Evolutionary conservation across 768 basidiomycete genomes (phyloP).

Genomic region (Jaapia argillacea): DNA sequence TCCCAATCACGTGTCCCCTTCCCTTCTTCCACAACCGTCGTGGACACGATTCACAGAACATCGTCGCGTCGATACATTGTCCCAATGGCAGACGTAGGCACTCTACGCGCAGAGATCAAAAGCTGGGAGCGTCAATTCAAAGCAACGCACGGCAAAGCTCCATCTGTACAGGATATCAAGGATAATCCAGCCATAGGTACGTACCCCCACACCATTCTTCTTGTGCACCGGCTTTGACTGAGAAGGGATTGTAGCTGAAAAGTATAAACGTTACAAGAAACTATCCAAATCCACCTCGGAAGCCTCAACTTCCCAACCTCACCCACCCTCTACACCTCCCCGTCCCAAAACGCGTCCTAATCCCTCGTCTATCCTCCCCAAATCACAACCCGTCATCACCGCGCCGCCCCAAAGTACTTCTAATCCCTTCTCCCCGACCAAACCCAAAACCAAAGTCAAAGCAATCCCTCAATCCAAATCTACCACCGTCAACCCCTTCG

Average conservation of each 20-base stretch:
- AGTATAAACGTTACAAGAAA: slow-evolving; percentile 77
- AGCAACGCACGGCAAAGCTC: slow-evolving; percentile 40
- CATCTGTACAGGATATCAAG: slow-evolving; percentile 65
- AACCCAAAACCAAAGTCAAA: slow-evolving; percentile 48
- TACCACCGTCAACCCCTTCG: slow-evolving; percentile 40
- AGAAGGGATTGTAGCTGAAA: slow-evolving; percentile 42
- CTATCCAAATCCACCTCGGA: slow-evolving; percentile 36
- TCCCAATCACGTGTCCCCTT: no score
- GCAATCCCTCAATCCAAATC: no score
- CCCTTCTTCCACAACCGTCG: no score
- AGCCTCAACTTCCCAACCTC: slow-evolving; percentile 25
- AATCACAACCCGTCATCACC: slow-evolving; percentile 39
- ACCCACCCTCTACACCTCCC: slow-evolving; percentile 23
- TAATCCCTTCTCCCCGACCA: slow-evolving; percentile 76
- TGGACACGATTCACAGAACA: no score
- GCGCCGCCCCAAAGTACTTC: slow-evolving; percentile 44
- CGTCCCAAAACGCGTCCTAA: slow-evolving; percentile 17
- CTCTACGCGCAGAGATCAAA: slow-evolving; percentile 64
- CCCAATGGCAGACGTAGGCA: no score
- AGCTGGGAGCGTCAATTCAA: slow-evolving; percentile 68
- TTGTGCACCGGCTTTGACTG: slow-evolving; percentile 8
- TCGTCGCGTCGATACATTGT: no score
- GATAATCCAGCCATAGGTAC: slow-evolving; percentile 51
- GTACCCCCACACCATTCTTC: slow-evolving; percentile 14
- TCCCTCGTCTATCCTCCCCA: slow-evolving; percentile 27